Evolutionary conservation across 257 asterid species (phyloP).

Genomic region (Solanum acaule): DNA sequence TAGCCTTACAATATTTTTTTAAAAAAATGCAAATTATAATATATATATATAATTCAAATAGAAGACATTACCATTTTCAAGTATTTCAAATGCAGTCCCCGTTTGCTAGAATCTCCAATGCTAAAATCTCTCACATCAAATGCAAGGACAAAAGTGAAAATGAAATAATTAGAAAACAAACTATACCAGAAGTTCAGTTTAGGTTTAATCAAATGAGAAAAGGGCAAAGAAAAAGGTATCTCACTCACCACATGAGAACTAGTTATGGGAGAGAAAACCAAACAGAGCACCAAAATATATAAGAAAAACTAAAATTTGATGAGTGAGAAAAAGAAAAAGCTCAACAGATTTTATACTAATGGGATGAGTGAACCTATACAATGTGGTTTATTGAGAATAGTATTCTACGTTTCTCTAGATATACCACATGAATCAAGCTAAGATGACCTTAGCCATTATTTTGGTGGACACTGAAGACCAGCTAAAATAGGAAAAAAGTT

Average conservation of each 20-base stretch:
- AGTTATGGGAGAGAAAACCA: too few species aligned
- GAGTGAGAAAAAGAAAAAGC: not conserved
- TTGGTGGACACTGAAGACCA: not conserved
- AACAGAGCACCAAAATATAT: not conserved
- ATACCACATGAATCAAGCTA: not conserved
- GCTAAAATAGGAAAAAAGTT: too few species aligned
- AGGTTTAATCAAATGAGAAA: not conserved
- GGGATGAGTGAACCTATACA: not conserved
- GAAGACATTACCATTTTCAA: too few species aligned
- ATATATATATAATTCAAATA: too few species aligned
- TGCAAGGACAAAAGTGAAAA: not conserved
- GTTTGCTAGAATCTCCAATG: too few species aligned
- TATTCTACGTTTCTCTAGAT: not conserved
- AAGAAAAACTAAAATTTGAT: not conserved
- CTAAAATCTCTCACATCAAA: not conserved
- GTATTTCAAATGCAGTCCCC: not conserved
- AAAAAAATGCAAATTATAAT: too few species aligned
- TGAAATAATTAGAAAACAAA: not conserved
- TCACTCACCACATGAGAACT: too few species aligned
- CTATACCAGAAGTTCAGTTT: not conserved
- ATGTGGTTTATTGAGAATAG: not conserved
- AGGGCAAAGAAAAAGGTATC: not conserved
- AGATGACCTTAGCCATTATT: not conserved
- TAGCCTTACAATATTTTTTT: too few species aligned
- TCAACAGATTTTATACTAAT: not conserved